Conservation (phyloP, 2,329 filamentous ascomycete genomes). For the Hypomyces rosellus region DNA sequence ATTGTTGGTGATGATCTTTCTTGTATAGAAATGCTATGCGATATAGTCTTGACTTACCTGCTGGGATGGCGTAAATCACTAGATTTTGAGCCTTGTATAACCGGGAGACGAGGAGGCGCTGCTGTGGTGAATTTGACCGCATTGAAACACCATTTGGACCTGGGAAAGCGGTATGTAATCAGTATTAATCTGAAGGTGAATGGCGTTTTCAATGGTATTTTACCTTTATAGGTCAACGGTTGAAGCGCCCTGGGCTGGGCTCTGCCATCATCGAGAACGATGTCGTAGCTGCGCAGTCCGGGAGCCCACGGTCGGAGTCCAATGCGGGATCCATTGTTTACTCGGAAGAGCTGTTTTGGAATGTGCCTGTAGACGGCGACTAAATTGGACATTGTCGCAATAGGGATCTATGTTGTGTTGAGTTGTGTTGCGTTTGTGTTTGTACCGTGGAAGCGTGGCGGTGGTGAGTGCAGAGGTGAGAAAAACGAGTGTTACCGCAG, state of each 20-base stretch:
- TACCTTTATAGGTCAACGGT: slow-evolving; percentile 9
- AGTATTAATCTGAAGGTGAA: not conserved
- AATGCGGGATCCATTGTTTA: slow-evolving; percentile 11
- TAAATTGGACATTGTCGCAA: too few relatives aligned
- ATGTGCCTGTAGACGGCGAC: slow-evolving; percentile 6
- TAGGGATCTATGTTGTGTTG: too few relatives aligned
- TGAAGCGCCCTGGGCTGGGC: slow-evolving; percentile 10
- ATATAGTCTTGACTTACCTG: slow-evolving; percentile 6
- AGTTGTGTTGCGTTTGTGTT: too few relatives aligned
- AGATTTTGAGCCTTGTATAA: slow-evolving; percentile 13
- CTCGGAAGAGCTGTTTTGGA: slow-evolving; percentile 13
- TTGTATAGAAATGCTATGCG: not conserved
- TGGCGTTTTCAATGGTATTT: not conserved
- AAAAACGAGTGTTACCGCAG: too few relatives aligned
- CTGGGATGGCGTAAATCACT: slow-evolving; percentile 12
- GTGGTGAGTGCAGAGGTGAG: too few relatives aligned
- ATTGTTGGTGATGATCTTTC: not conserved
- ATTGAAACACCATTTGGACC: slow-evolving; percentile 19
- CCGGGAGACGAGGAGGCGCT: slow-evolving; percentile 14
- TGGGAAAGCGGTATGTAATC: not conserved
- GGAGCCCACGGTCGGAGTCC: slow-evolving; percentile 11
- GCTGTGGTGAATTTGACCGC: slow-evolving; percentile 16
- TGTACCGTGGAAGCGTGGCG: too few relatives aligned
- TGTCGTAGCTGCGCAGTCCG: slow-evolving; percentile 7
- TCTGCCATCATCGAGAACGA: not conserved